A percentile compares a stretch with the other conserved stretches of the same genome.
phyloP scores from a whole-genome alignment of 352 stramenopile species.

The Globisporangium orthogonon region DNA sequence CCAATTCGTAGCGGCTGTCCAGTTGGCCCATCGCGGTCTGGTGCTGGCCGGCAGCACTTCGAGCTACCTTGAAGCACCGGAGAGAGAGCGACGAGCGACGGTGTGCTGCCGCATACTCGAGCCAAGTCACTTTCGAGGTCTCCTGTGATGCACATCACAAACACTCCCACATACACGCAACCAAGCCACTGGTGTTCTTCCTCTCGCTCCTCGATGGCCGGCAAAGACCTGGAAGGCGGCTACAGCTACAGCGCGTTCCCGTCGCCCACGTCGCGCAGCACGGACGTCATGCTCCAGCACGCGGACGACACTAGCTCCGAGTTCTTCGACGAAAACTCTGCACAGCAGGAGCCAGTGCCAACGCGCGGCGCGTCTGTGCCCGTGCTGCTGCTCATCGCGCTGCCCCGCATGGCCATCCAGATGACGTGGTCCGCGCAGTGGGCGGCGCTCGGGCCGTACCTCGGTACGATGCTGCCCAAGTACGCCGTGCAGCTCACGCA shows the following conservation, averaged over 20 bases:
- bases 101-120: too few relatives aligned
- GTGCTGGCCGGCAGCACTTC: too few relatives aligned
- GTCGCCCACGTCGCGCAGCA: background rate
- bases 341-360: background rate
- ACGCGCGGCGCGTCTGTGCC: conserved; percentile 23
- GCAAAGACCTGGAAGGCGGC: background rate
- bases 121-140: too few relatives aligned
- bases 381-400: conserved; percentile 58
- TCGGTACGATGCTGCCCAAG: conserved; percentile 50
- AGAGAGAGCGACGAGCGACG: too few relatives aligned
- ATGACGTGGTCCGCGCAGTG: conserved; percentile 77
- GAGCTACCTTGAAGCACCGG: too few relatives aligned
- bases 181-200: too few relatives aligned
- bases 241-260: background rate
- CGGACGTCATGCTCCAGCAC: background rate
- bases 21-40: too few relatives aligned
- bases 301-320: background rate
- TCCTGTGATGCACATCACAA: too few relatives aligned
- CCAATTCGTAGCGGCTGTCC: too few relatives aligned
- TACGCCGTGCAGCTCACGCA: conserved; percentile 50
- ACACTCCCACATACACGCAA: too few relatives aligned
- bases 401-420: conserved; percentile 70
- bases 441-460: conserved; percentile 58
- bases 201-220: background rate
- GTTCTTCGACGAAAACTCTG: background rate